Evolutionary conservation across 2,329 filamentous ascomycete species (phyloP).

Genomic region (Ilyonectria destructans): DNA sequence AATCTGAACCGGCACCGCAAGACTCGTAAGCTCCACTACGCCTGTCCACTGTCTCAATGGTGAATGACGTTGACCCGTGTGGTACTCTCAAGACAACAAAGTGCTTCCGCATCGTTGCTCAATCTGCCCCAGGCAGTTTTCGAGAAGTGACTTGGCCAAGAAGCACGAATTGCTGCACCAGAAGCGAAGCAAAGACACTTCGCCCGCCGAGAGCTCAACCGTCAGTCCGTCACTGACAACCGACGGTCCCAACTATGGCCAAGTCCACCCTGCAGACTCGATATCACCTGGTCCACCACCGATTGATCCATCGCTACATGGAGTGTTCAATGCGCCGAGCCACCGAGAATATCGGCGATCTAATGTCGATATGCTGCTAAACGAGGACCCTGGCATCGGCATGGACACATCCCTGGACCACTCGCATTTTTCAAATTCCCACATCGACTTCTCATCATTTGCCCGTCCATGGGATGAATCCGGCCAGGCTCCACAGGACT

Average conservation of each 20-base stretch:
- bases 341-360: not conserved
- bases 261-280: not conserved
- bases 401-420: not conserved
- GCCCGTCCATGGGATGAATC: not conserved
- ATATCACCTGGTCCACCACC: not conserved
- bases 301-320: not conserved
- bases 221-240: not conserved
- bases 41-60: not conserved
- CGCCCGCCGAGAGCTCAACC: not conserved
- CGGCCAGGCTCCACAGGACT: not conserved
- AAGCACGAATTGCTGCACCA: slow-evolving; percentile 11
- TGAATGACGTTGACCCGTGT: not conserved
- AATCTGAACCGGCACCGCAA: slow-evolving; percentile 16
- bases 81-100: slow-evolving; percentile 2
- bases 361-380: not conserved
- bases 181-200: not conserved
- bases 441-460: not conserved
- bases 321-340: not conserved
- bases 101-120: slow-evolving; percentile 7
- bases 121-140: slow-evolving; percentile 8
- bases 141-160: slow-evolving; percentile 3
- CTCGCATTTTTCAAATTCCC: not conserved
- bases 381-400: not conserved
- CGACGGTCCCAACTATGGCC: not conserved
- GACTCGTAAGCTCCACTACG: not conserved